Evolutionary conservation across 352 stramenopile genomes (phyloP).

Genomic region (Phytophthora capsici): DNA sequence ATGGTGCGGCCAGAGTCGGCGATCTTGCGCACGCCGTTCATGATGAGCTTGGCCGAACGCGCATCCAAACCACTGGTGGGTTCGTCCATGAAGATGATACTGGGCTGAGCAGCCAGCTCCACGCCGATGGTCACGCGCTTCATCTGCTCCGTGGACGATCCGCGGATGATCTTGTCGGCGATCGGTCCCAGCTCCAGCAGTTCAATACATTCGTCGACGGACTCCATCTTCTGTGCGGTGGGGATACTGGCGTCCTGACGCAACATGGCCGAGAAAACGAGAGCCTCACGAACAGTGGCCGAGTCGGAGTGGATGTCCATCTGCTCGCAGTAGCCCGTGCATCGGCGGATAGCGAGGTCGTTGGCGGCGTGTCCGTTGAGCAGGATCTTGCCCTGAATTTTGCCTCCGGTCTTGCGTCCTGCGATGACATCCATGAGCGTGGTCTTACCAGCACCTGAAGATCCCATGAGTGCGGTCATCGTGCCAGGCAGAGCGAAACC

Average conservation of each 20-base stretch:
- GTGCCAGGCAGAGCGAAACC: slow-evolving; percentile 50
- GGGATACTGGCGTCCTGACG: slow-evolving; percentile 45
- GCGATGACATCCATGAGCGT: slow-evolving; percentile 34
- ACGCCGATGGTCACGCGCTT: slow-evolving; percentile 58
- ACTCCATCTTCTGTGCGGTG: slow-evolving; percentile 39
- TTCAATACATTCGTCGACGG: slow-evolving; percentile 41
- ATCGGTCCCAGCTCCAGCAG: slow-evolving; percentile 37
- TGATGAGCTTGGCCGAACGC: slow-evolving; percentile 31
- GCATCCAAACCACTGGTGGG: slow-evolving; percentile 30
- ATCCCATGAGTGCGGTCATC: slow-evolving; percentile 63
- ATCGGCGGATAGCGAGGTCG: slow-evolving; percentile 32
- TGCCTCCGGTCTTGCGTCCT: slow-evolving; percentile 31
- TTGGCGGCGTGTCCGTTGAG: slow-evolving; percentile 81
- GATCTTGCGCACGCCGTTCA: slow-evolving; percentile 36
- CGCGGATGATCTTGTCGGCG: slow-evolving; percentile 45
- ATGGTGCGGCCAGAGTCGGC: slow-evolving; percentile 25
- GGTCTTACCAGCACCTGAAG: slow-evolving; percentile 74
- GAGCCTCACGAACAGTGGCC: slow-evolving; percentile 82
- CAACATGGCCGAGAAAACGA: slow-evolving; percentile 87
- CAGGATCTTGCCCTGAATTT: slow-evolving; percentile 69
- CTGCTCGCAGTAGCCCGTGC: slow-evolving; percentile 19
- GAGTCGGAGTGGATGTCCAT: slow-evolving; percentile 13
- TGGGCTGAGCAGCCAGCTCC: slow-evolving; percentile 77
- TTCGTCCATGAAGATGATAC: slow-evolving; percentile 54
- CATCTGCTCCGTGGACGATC: slow-evolving; percentile 49